These are phyloP conservation scores for Eucalyptus microcorys DNA, from an alignment of 345 rosid genomes.

Conservation along the genomic window DNA sequence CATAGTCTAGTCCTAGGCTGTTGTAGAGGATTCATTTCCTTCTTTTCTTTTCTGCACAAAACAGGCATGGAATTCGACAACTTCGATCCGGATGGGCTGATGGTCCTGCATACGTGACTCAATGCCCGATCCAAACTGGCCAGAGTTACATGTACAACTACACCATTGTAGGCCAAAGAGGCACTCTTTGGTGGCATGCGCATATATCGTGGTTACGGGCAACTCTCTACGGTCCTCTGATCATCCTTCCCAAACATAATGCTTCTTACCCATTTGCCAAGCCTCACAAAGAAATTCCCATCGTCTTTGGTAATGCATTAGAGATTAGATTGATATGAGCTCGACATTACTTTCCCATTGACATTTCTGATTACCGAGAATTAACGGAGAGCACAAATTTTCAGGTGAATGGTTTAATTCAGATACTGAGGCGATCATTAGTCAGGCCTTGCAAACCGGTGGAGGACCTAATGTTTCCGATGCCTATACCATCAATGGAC, in stretches of 20 bases:
- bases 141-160: conserved; percentile 40
- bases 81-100: conserved; percentile 52
- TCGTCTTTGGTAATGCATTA: conserved; percentile 36
- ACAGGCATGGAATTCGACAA: conserved; percentile 65
- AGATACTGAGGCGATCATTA: conserved; percentile 59
- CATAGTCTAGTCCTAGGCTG: background rate
- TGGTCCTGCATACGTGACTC: conserved; percentile 46
- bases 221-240: conserved; percentile 55
- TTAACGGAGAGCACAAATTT: background rate
- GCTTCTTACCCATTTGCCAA: conserved; percentile 61
- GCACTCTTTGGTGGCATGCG: conserved; percentile 43
- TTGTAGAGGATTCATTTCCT: background rate
- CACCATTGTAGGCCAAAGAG: conserved; percentile 49
- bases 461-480: conserved; percentile 79
- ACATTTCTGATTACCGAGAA: background rate
- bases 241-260: conserved; percentile 55
- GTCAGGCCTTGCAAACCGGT: conserved; percentile 59
- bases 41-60: background rate
- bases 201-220: conserved; percentile 67
- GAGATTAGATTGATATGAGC: background rate
- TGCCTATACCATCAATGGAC: conserved; percentile 66
- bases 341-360: background rate
- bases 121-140: conserved; percentile 58
- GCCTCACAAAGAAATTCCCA: conserved; percentile 67
- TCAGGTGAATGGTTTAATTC: conserved; percentile 76